Evolutionary conservation across 1,284 basidiomycete species (phyloP).

Genomic region (Irpex rosettiformis): DNA sequence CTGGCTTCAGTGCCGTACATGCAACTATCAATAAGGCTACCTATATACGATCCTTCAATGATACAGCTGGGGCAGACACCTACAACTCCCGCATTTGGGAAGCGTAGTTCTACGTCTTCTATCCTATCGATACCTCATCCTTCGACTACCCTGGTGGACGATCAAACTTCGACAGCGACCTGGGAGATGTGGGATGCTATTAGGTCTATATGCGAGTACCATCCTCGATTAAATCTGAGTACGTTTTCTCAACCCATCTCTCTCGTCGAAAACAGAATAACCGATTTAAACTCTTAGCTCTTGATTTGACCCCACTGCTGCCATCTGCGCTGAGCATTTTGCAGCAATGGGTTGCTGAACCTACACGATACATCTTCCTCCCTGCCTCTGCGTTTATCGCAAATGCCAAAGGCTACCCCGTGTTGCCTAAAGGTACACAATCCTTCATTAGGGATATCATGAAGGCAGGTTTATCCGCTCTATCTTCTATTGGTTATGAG

Average conservation of each 20-base stretch:
- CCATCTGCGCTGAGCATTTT: constrained; percentile 72
- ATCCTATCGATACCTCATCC: neutral
- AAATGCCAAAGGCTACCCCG: constrained; percentile 96
- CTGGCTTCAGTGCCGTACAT: constrained; percentile 70
- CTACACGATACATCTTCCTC: constrained; percentile 83
- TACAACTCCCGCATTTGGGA: constrained; percentile 24
- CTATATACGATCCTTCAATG: constrained; percentile 74
- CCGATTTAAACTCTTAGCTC: constrained; percentile 48
- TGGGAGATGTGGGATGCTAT: constrained; percentile 99
- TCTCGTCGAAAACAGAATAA: too few relatives aligned
- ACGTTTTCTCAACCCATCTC: too few relatives aligned
- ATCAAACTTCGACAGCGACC: constrained; percentile 69
- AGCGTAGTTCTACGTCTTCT: neutral
- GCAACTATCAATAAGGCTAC: constrained; percentile 79
- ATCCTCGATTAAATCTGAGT: constrained; percentile 81
- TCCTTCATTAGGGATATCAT: constrained; percentile 85
- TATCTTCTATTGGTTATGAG: neutral
- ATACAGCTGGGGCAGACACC: constrained; percentile 36
- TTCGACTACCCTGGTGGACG: constrained; percentile 10
- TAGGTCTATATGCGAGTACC: constrained; percentile 85
- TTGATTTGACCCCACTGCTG: constrained; percentile 87
- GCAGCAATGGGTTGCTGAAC: constrained; percentile 90
- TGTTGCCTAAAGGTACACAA: constrained; percentile 90
- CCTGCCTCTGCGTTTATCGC: constrained; percentile 92
- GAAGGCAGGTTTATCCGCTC: constrained; percentile 52